These are phyloP conservation scores for Chaetothyriales sp. DNA, from an alignment of 2,329 filamentous ascomycete genomes.

Conservation along the genomic window DNA sequence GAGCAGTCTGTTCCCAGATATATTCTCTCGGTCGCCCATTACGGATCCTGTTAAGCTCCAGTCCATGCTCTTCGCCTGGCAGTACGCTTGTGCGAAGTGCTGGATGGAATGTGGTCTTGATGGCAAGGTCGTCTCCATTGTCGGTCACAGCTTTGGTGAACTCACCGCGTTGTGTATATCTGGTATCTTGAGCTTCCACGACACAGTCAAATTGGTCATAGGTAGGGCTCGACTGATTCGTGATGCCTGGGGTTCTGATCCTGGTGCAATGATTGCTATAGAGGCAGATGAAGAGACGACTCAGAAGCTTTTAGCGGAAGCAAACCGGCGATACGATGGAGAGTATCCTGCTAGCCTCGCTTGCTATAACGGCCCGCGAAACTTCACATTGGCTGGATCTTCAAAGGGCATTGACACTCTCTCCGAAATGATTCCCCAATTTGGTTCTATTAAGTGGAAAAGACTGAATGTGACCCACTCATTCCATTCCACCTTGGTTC, in stretches of 20 bases:
- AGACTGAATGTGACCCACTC: conserved; percentile 34
- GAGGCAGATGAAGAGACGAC: conserved; percentile 21
- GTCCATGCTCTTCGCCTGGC: conserved; percentile 24
- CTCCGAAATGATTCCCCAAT: conserved; percentile 7
- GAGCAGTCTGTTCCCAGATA: too few relatives aligned
- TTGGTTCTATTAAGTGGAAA: conserved; percentile 22
- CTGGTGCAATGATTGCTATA: conserved; percentile 24
- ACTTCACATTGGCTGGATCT: too few relatives aligned
- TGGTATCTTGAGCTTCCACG: conserved; percentile 8
- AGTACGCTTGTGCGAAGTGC: conserved; percentile 25
- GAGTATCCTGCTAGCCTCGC: conserved; percentile 14
- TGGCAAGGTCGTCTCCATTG: conserved; percentile 14
- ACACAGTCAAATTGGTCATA: conserved; percentile 21
- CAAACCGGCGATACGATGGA: conserved; percentile 23
- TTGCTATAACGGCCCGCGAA: conserved; percentile 4
- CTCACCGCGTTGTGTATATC: conserved; percentile 9
- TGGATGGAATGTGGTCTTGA: conserved; percentile 29
- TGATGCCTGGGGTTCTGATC: conserved; percentile 22
- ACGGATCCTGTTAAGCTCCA: conserved; percentile 23
- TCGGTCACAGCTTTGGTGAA: conserved; percentile 14
- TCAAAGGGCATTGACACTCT: background rate
- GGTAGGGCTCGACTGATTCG: conserved; percentile 23
- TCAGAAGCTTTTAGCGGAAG: conserved; percentile 19
- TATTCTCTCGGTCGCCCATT: background rate
- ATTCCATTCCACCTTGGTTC: conserved; percentile 34